Base-by-base conservation (phyloP, 2,329 filamentous ascomycete species). In the Blastomyces silverae region DNA sequence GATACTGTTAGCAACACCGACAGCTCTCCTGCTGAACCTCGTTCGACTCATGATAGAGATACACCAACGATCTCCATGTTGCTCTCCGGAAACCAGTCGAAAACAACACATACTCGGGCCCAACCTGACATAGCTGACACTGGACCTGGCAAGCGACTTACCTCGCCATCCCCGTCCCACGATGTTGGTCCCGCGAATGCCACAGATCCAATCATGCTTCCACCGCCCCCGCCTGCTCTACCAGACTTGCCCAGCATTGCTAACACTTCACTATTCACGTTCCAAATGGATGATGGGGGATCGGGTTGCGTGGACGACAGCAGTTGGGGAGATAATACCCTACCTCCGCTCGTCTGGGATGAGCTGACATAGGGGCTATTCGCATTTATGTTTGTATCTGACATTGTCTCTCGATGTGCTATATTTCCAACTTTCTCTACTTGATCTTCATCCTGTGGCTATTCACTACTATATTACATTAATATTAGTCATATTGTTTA, bases 311-410 rank as follows among this genome's bases (percentile, higher is more conserved):
- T 62, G 37, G 66, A 62, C 20, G 28, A 63, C 10, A 62, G 69
- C 7, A 69, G 72, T 1, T 78, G 76, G 76, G 70, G 71, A 11
- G 75, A 77, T 64, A 77, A 77, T 65, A 77, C 76, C 0, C 70
- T 79, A 48, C 74, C 76, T 20, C 76, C 77, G 28, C 72, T 78
- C 70, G 66, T 75, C 46, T 79, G 77, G 77, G 76, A 78, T 69
- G 76, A 78, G 50, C 63, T 78, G 44, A 46, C 65, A 17, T 72
- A 39, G 68, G 61, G 22, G 28, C 39, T n/a, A 52, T 53, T 60
- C 44, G 25, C 37, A 61, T n/a, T 28, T 56, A 39, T 44, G 3
- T 20, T 3, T 64, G 34, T 39, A n/a, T 57, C 53, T 20, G 11
- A 8, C 11, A n/a, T 7, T 31, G 7, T 39, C 8, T 22, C 34